Evolutionary conservation across 169 alveolate genomes (phyloP), one percentile per base, ranked within the genome.

Genomic region (Theileria annulata): DNA sequence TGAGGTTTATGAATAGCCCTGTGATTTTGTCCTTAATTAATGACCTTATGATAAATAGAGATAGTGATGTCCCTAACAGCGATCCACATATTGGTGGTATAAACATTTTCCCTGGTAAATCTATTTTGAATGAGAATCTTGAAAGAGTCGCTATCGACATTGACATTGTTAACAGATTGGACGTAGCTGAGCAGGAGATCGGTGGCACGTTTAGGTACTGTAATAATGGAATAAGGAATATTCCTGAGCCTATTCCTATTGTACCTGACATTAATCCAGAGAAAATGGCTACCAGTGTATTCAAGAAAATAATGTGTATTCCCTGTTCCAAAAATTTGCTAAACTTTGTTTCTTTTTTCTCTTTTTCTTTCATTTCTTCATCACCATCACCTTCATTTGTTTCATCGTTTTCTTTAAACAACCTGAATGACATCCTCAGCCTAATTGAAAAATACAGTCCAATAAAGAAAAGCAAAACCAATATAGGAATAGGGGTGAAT

Each of bases 241-340:
- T 49, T 10, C 79, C 79, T 19, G 75, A 17, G 25, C 79, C 79
- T 3, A 25, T 71, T 10, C 79, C 79, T 21, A 25, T 19, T 9
- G 47, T 23, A 9, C 79, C 79, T 19, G 79, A 71, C 49, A 71
- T 13, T 2, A 71, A 56, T 19, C 79, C 79, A 21, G 74, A 21
- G 47, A 71, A 23, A 27, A 71, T 12, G 19, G 70, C 51, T 31
- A 60, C 68, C 73, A 71, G 5, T 10, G 30, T 8, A 15, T 56
- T 71, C 3, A 71, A n/a, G 3, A 60, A 10, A 12, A 71, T 71
- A 31, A 13, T 23, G 31, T 35, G 60, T 9, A 71, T 31, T 58
- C 74, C 79, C 19, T 42, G 30, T 10, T 48, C 51, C 27, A 71
- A 12, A 3, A 8, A 58, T 28, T 51, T 56, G 13, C 33, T 33